phyloP scores from a whole-genome alignment of 352 stramenopile genomes.

The Phytophthora constricta region DNA sequence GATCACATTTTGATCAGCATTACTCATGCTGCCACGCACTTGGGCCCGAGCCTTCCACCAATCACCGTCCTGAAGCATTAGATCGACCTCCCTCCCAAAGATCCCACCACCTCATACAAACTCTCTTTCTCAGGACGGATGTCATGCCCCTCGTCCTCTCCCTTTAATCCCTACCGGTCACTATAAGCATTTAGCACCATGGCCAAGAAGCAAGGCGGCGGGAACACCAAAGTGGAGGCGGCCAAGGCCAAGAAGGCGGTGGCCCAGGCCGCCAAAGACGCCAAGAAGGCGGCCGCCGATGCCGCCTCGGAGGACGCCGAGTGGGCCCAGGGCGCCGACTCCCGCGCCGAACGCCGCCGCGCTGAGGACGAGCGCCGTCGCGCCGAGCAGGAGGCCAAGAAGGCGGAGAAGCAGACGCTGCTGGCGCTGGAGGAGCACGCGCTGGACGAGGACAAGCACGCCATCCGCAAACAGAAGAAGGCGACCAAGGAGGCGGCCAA shows the following conservation, averaged over 20 bases:
- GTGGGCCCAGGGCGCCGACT: constrained; percentile 65
- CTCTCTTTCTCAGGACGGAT: background rate
- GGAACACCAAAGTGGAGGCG: constrained; percentile 80
- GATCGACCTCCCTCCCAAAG: background rate
- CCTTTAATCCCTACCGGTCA: background rate
- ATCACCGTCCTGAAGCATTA: background rate
- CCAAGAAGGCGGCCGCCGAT: constrained; percentile 48
- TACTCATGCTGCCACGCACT: background rate
- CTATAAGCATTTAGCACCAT: constrained; percentile 17
- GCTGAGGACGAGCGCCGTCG: constrained; percentile 73
- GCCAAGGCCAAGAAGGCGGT: constrained; percentile 76
- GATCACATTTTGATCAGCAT: too few relatives aligned
- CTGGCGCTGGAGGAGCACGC: constrained; percentile 70
- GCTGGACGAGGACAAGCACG: constrained; percentile 65
- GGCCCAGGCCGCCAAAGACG: constrained; percentile 62
- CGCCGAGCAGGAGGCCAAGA: constrained; percentile 66
- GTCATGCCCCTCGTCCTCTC: background rate
- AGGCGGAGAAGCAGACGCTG: constrained; percentile 76
- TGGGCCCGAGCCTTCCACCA: background rate
- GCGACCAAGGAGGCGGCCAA: constrained; percentile 62
- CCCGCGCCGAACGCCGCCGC: constrained; percentile 44
- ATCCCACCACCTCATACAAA: background rate
- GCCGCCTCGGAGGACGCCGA: constrained; percentile 57
- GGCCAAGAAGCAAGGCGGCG: constrained; percentile 58
- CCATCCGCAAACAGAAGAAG: constrained; percentile 79